Evolutionary conservation across 169 alveolate species (phyloP), one percentile per base, ranked within the genome.

Genomic region (Cystoisospora suis): DNA sequence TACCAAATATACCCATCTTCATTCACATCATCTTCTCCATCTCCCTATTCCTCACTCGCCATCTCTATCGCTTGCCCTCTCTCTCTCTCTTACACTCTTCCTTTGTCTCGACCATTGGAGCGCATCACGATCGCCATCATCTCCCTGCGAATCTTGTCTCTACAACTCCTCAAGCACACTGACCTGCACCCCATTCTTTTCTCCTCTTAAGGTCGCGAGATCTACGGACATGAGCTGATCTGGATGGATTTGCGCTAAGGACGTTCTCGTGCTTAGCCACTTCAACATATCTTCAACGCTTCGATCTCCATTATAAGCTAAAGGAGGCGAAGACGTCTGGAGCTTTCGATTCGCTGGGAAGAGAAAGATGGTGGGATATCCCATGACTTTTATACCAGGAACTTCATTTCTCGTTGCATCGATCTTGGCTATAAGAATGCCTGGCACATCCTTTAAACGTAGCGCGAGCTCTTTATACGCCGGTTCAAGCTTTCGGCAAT

Each of bases 401-500:
- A 89, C 90, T 58, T 89, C 90, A 46, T 89, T 89, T 7, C 90
- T 72, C 34, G 77, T 89, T 7, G 87, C 90, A 46, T 81, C 90
- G 53, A 89, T 80, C 72, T 85, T 85, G n/a, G 93, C 93, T 38
- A 89, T 32, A 32, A 42, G n/a, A 58, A 89, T 42, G 5, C 89
- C 93, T 12, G 85, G 38, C 47, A 89, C 93, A 36, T 53, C 89
- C 4, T 85, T 70, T 20, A 89, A 75, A 0, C 89, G 85, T 86
- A n/a, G 42, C 40, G 93, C 93, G 40, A 89, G 89, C 46, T 89
- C 89, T 77, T 89, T 89, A 89, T 89, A 89, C 29, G 89, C 89
- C 20, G 93, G 93, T 77, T 89, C 93, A 59, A 89, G 75, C 59
- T 89, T 89, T 27, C 93, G 79, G 65, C 93, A 89, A 89, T 77